Evolutionary conservation across 2,329 filamentous ascomycete species (phyloP), one percentile per base, ranked within the genome.

Genomic region (Exserohilum rostratum): DNA sequence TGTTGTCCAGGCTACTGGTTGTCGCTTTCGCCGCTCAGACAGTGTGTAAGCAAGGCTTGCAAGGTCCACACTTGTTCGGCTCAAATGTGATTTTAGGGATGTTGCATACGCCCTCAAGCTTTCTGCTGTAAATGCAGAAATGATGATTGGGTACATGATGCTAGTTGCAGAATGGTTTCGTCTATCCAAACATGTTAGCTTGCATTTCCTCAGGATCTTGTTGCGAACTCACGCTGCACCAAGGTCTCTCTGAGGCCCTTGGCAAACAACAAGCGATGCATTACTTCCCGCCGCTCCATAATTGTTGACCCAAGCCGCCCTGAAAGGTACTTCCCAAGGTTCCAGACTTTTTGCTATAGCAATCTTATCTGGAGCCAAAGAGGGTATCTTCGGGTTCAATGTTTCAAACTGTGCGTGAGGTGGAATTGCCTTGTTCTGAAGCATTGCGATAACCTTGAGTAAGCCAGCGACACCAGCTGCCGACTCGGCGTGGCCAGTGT

Each of bases 401-500:
- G 34, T 31, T 17, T 55, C 50, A 17, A 59, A 35, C 50, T 17
- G 49, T 2, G n/a, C n/a, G 12, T 49, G 46, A 3, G 46, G 46
- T 18, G 46, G 46, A n/a, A 49, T 49, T 1, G 46, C 29, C 12
- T 33, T 34, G 37, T 49, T 49, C 37, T 49, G 37, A 2, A 34
- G 25, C 46, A 64, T 71, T 33, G 76, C 53, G 6, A 77, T 51
- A 1, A 65, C 62, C 47, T 76, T 77, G 18, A 74, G 58, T 5
- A 77, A 44, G 1, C 62, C 51, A 7, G 59, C 57, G 1, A 69
- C 55, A 18, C 74, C 73, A 6, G 73, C 59, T 40, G 66, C 69
- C 3, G 66, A 60, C 54, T 77, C 75, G 15, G 55, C 55, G 46
- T 76, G 73, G 11, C 73, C 73, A n/a, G 73, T 61, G 45, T 70